Conservation (phyloP, 768 basidiomycete genomes). For the Collybia nuda region DNA sequence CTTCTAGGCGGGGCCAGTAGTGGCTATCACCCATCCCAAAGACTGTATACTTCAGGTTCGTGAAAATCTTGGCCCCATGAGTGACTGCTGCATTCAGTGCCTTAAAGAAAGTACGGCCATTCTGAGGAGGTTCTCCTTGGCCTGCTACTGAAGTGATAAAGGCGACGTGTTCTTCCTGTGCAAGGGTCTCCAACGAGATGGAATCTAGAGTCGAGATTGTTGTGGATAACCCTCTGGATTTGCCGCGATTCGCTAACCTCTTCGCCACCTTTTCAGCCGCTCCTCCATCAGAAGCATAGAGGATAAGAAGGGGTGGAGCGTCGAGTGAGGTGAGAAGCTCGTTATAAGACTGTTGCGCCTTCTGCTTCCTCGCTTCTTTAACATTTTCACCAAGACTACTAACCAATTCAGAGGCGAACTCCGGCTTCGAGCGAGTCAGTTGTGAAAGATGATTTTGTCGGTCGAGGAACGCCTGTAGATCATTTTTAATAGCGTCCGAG, state of each 20-base stretch:
- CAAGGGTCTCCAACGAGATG: slow-evolving; percentile 70
- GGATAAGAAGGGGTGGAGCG: slow-evolving; percentile 81
- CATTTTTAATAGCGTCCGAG: slow-evolving; percentile 91
- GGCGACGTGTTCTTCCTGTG: slow-evolving; percentile 63
- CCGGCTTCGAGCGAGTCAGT: slow-evolving; percentile 77
- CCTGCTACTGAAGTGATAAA: slow-evolving; percentile 94
- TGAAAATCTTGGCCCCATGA: slow-evolving; percentile 57
- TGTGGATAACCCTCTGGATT: slow-evolving; percentile 78
- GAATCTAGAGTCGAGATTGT: slow-evolving; percentile 81
- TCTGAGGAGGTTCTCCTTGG: slow-evolving; percentile 97
- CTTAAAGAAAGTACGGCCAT: slow-evolving; percentile 89
- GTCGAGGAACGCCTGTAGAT: slow-evolving; percentile 91
- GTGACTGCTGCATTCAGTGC: slow-evolving; percentile 66
- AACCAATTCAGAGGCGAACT: slow-evolving; percentile 81
- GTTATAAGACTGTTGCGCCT: slow-evolving; percentile 81
- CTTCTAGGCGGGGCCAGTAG: slow-evolving; percentile 98
- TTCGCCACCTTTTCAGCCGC: slow-evolving; percentile 97
- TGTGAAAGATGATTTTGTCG: slow-evolving; percentile 96
- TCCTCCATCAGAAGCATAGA: slow-evolving; percentile 97
- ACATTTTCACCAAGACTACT: slow-evolving; percentile 82
- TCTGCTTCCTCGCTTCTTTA: slow-evolving; percentile 77
- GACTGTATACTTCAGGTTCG: slow-evolving; percentile 74
- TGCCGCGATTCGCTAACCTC: slow-evolving; percentile 77
- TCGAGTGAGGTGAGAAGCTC: slow-evolving; percentile 83
- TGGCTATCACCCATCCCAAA: slow-evolving; percentile 98